Conservation (phyloP, 441 rosid genomes). For the Viola pubescens region DNA sequence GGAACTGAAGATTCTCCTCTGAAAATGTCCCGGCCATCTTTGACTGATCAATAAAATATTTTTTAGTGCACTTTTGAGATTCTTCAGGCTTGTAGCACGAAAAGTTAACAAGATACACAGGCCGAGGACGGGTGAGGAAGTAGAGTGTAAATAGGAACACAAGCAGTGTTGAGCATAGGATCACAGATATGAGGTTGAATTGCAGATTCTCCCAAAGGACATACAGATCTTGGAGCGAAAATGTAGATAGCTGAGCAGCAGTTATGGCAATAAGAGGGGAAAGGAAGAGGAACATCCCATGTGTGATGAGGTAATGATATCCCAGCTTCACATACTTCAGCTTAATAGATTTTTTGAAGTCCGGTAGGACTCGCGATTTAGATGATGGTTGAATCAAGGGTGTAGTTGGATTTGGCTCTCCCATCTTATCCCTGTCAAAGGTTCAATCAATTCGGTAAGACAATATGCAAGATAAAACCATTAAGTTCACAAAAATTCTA, state of each 20-base stretch:
- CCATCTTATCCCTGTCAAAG: conserved; percentile 18
- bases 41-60: conserved; percentile 53
- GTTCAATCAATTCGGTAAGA: neutral
- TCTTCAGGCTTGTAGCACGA: conserved; percentile 71
- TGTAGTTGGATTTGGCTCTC: conserved; percentile 14
- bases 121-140: conserved; percentile 37
- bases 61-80: conserved; percentile 48
- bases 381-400: conserved; percentile 20
- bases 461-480: neutral
- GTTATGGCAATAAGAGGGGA: conserved; percentile 28
- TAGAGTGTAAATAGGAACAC: conserved; percentile 36
- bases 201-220: conserved; percentile 38
- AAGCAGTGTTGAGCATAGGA: conserved; percentile 32
- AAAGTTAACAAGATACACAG: conserved; percentile 72
- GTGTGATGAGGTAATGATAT: conserved; percentile 35
- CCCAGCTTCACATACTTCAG: conserved; percentile 41
- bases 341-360: conserved; percentile 29
- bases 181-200: conserved; percentile 32
- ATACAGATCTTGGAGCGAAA: conserved; percentile 29
- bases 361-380: conserved; percentile 18
- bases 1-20: conserved; percentile 57
- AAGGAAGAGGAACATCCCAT: conserved; percentile 26
- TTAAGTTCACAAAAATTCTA: neutral
- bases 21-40: conserved; percentile 47
- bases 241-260: conserved; percentile 36